Evolutionary conservation across 1,284 basidiomycete genomes (phyloP).

Genomic region (Moesziomyces sp.): DNA sequence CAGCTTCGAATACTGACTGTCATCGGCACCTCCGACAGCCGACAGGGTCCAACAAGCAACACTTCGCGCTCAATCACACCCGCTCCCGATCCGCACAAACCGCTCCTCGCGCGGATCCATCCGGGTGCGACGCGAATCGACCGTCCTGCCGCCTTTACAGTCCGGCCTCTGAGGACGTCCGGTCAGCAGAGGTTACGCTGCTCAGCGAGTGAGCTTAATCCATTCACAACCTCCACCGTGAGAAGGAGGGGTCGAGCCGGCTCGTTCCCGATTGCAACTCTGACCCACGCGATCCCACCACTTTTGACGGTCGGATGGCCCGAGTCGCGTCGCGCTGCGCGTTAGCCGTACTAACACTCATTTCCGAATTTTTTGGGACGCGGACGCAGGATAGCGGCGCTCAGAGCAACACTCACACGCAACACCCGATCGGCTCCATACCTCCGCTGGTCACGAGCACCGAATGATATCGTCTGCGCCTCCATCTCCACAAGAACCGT

Average conservation of each 20-base stretch:
- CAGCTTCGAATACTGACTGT: too few species aligned
- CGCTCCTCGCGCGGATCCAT: too few species aligned
- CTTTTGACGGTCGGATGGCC: background rate
- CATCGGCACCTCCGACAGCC: background rate
- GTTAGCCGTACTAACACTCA: constrained; percentile 17
- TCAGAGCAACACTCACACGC: constrained; percentile 32
- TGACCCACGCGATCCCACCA: background rate
- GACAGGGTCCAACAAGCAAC: background rate
- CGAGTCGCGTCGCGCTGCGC: constrained; percentile 41
- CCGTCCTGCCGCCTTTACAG: too few species aligned
- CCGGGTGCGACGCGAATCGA: too few species aligned
- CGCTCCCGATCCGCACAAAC: background rate
- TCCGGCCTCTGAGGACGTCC: too few species aligned
- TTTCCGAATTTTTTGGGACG: constrained; percentile 1
- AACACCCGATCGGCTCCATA: background rate
- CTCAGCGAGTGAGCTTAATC: too few species aligned
- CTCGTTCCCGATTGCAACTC: background rate
- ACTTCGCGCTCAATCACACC: background rate
- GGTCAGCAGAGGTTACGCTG: too few species aligned
- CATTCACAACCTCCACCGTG: too few species aligned
- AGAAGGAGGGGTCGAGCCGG: too few species aligned
- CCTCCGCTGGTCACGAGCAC: background rate
- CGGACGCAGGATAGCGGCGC: background rate
- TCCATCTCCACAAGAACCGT: background rate
- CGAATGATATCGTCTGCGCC: background rate